Conservation (phyloP, 768 basidiomycete species). For the Imleria badia region DNA sequence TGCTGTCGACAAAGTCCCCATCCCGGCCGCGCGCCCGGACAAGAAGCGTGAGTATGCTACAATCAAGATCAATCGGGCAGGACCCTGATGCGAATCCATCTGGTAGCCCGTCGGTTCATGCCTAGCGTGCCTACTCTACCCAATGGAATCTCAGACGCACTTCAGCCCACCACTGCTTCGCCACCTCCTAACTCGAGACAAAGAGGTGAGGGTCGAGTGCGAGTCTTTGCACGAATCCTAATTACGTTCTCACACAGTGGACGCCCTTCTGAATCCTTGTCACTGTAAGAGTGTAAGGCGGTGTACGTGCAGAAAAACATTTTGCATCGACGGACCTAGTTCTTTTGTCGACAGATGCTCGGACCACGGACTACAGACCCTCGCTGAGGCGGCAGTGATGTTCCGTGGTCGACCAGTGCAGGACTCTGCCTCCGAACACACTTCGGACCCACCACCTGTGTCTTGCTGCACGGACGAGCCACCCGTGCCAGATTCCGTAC, state of each 20-base stretch:
- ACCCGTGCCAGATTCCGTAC: background rate
- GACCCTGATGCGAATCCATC: constrained; percentile 18
- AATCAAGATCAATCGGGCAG: background rate
- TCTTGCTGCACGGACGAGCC: constrained; percentile 20
- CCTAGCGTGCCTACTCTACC: constrained; percentile 71
- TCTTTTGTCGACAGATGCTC: background rate
- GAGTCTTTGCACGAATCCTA: background rate
- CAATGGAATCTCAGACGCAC: constrained; percentile 66
- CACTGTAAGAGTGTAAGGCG: constrained; percentile 54
- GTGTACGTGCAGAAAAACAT: constrained; percentile 45
- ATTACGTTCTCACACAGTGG: constrained; percentile 40
- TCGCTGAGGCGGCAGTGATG: constrained; percentile 39
- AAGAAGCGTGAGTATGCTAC: constrained; percentile 30
- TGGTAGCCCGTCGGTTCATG: constrained; percentile 63
- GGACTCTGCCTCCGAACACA: constrained; percentile 1
- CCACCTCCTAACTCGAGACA: constrained; percentile 46
- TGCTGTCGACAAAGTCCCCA: constrained; percentile 29
- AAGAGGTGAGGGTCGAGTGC: constrained; percentile 39
- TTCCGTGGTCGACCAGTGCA: constrained; percentile 10
- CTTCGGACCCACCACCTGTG: constrained; percentile 11
- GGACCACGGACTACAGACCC: constrained; percentile 31
- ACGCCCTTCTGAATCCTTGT: constrained; percentile 64
- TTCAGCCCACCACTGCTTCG: constrained; percentile 28
- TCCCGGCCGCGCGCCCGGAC: constrained; percentile 33
- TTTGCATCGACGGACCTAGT: constrained; percentile 3